Conservation (phyloP, 1,139 yeast genomes). For the Scheffersomyces illinoinensis region DNA sequence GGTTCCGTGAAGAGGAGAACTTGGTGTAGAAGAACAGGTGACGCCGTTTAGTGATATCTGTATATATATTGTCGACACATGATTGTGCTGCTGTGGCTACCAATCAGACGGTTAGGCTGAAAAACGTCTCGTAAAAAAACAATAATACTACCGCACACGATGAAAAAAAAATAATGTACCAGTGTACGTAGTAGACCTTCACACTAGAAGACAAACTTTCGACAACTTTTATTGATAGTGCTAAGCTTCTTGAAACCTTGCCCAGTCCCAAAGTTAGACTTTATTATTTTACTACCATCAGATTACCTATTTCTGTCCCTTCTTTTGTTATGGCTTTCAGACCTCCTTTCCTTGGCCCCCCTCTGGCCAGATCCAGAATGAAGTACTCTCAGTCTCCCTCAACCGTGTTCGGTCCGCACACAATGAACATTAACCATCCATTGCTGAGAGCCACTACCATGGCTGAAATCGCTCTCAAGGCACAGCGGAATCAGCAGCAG, state of each 20-base stretch:
- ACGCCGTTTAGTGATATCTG: too few relatives aligned
- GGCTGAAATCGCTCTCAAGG: conserved; percentile 28
- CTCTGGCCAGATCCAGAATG: conserved; percentile 12
- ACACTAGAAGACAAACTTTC: not conserved
- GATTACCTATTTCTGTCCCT: not conserved
- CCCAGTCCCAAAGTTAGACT: not conserved
- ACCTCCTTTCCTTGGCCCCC: conserved; percentile 7
- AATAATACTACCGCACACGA: not conserved
- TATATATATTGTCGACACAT: too few relatives aligned
- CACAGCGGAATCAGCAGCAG: conserved; percentile 16
- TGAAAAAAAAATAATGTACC: not conserved
- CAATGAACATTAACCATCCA: conserved; percentile 44
- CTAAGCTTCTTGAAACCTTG: not conserved
- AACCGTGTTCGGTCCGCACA: conserved; percentile 14
- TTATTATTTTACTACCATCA: not conserved
- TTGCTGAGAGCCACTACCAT: conserved; percentile 43
- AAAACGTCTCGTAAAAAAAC: not conserved
- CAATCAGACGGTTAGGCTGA: not conserved
- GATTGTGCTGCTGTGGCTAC: not conserved
- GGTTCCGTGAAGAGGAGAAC: not conserved
- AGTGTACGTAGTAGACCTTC: not conserved
- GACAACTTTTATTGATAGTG: not conserved
- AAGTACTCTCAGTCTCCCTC: conserved; percentile 11
- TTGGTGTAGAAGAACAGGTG: too few relatives aligned
- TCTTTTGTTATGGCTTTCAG: conserved; percentile 10